Evolutionary conservation across 2,329 filamentous ascomycete genomes (phyloP).

Genomic region (Didymella pomorum): DNA sequence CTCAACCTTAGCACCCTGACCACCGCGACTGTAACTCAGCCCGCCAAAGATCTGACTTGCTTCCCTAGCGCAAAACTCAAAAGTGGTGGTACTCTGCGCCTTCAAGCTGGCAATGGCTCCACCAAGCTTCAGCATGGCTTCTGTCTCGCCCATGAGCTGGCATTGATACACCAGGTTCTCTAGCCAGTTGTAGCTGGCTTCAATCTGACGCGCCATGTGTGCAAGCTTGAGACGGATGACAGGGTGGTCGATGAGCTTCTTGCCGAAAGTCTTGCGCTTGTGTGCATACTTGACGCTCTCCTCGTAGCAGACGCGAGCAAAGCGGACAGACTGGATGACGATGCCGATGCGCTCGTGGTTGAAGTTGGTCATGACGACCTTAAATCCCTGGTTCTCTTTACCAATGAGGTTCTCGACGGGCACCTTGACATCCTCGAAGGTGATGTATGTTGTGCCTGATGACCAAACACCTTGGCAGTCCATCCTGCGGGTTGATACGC

Average conservation of each 20-base stretch:
- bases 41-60: constrained; percentile 98
- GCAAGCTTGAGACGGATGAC: constrained; percentile 98
- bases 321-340: constrained; percentile 95
- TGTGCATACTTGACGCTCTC: constrained; percentile 96
- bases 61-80: constrained; percentile 97
- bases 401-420: constrained; percentile 98
- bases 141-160: constrained; percentile 88
- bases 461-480: constrained; percentile 94
- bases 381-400: constrained; percentile 98
- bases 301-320: constrained; percentile 96
- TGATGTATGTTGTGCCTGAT: constrained; percentile 94
- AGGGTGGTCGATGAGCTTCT: constrained; percentile 94
- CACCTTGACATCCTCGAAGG: constrained; percentile 98
- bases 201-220: constrained; percentile 97
- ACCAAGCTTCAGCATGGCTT: constrained; percentile 95
- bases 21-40: constrained; percentile 87
- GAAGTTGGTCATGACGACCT: constrained; percentile 99
- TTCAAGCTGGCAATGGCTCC: constrained; percentile 94
- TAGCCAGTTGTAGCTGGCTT: constrained; percentile 95
- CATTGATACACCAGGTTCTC: constrained; percentile 96
- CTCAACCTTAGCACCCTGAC: constrained; percentile 95
- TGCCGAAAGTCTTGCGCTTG: constrained; percentile 96
- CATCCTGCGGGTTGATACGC: constrained; percentile 93
- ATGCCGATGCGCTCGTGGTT: constrained; percentile 99
- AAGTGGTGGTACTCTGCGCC: constrained; percentile 91